Evolutionary conservation across 345 rosid species (phyloP).

Genomic region (Crucihimalaya himalaica): DNA sequence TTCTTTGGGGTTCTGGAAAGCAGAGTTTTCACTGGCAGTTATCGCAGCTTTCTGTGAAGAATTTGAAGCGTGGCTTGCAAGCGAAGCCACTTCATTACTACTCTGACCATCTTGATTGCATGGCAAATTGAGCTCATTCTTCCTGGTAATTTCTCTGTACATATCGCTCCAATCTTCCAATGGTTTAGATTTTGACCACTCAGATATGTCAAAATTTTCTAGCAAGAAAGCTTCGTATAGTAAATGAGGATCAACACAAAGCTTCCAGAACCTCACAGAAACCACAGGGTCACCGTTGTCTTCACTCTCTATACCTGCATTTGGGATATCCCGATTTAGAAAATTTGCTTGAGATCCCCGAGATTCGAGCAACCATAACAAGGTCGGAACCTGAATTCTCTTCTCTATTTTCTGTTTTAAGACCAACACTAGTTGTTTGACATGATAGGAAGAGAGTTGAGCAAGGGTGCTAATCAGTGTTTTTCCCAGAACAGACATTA

Average conservation of each 20-base stretch:
- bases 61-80: slow-evolving; percentile 46
- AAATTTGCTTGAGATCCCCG: slow-evolving; percentile 46
- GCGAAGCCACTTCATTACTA: slow-evolving; percentile 42
- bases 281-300: slow-evolving; percentile 44
- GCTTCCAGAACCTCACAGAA: slow-evolving; percentile 57
- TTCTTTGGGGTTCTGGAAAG: slow-evolving; percentile 66
- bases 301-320: slow-evolving; percentile 40
- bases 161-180: slow-evolving; percentile 60
- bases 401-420: slow-evolving; percentile 58
- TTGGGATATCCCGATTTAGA: slow-evolving; percentile 40
- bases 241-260: slow-evolving; percentile 64
- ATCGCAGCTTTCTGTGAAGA: slow-evolving; percentile 56
- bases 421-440: slow-evolving; percentile 53
- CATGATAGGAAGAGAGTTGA: slow-evolving; percentile 72
- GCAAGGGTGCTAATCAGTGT: slow-evolving; percentile 47
- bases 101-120: slow-evolving; percentile 42
- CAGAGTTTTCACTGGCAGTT: slow-evolving; percentile 46
- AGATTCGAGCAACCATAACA: slow-evolving; percentile 64
- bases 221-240: slow-evolving; percentile 60
- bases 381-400: slow-evolving; percentile 53
- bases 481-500: slow-evolving; percentile 49
- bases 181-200: slow-evolving; percentile 44
- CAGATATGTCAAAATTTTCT: slow-evolving; percentile 56
- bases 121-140: slow-evolving; percentile 40
- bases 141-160: slow-evolving; percentile 43